phyloP scores from a whole-genome alignment of 208 protist genomes.

The Trypanosoma theileri region DNA sequence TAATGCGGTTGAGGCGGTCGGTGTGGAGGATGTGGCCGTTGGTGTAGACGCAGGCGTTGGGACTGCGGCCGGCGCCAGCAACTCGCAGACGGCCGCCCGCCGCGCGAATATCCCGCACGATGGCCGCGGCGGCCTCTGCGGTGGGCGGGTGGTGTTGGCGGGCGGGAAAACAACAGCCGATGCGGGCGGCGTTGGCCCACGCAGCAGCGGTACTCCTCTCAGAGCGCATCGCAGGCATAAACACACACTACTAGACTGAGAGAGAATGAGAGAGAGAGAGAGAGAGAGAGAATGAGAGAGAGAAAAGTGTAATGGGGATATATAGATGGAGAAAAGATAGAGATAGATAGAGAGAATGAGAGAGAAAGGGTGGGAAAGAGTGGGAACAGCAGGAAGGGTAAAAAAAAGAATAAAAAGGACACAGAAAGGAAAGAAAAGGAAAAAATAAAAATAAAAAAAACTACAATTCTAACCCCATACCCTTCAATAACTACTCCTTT shows the following conservation, averaged over 20 bases:
- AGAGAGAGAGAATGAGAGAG: neutral
- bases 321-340: no score
- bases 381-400: no score
- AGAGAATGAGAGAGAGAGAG: neutral
- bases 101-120: constrained; percentile 29
- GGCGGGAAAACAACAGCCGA: constrained; percentile 43
- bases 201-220: neutral
- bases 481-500: neutral
- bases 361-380: no score
- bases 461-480: no score
- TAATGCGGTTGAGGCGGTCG: constrained; percentile 45
- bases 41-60: constrained; percentile 62
- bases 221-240: neutral
- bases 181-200: constrained; percentile 68
- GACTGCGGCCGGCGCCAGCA: constrained; percentile 58
- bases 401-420: neutral
- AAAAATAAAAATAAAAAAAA: constrained; percentile 20
- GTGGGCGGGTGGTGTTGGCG: constrained; percentile 51
- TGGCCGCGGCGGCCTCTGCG: constrained; percentile 28
- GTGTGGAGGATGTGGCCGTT: constrained; percentile 58
- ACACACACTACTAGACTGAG: neutral
- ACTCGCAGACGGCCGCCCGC: constrained; percentile 49
- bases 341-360: constrained; percentile 7
- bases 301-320: no score
- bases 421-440: neutral